Evolutionary conservation across 2,329 filamentous ascomycete species (phyloP).

Genomic region (Cladosporium colombiae): DNA sequence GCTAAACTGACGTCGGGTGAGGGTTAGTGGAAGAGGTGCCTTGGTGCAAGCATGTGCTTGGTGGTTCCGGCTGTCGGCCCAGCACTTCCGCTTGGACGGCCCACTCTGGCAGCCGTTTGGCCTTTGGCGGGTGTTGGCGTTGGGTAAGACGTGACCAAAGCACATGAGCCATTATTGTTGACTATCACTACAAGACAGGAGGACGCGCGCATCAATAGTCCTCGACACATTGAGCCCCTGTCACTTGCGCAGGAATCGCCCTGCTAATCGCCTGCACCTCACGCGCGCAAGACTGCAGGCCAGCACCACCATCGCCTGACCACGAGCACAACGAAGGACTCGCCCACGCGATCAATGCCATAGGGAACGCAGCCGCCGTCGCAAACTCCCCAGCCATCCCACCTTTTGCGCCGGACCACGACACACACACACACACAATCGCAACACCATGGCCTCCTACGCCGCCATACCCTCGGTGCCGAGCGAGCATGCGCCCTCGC

Average conservation of each 20-base stretch:
- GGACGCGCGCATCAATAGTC: background rate
- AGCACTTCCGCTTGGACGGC: background rate
- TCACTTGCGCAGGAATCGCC: background rate
- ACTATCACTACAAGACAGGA: slow-evolving; percentile 12
- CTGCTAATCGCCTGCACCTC: background rate
- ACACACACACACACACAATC: background rate
- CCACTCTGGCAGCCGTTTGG: background rate
- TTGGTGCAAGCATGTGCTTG: background rate
- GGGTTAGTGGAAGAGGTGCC: background rate
- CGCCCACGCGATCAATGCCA: slow-evolving; percentile 9
- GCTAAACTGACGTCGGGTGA: background rate
- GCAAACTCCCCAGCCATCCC: background rate
- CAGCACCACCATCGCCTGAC: slow-evolving; percentile 17
- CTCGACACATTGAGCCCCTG: background rate
- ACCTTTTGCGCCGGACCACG: background rate
- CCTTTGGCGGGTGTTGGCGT: background rate
- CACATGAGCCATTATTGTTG: slow-evolving; percentile 13
- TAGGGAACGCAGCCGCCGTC: background rate
- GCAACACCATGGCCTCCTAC: slow-evolving; percentile 46
- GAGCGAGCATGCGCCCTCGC: slow-evolving; percentile 41
- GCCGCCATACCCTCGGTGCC: slow-evolving; percentile 45
- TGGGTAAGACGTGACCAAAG: slow-evolving; percentile 13
- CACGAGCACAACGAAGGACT: background rate
- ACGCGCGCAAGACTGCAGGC: slow-evolving; percentile 12
- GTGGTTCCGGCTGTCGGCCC: background rate